Percentiles rank a stretch among this genome's conserved stretches.
phyloP scores from a whole-genome alignment of 768 basidiomycete genomes.

The Russula brevipes region DNA sequence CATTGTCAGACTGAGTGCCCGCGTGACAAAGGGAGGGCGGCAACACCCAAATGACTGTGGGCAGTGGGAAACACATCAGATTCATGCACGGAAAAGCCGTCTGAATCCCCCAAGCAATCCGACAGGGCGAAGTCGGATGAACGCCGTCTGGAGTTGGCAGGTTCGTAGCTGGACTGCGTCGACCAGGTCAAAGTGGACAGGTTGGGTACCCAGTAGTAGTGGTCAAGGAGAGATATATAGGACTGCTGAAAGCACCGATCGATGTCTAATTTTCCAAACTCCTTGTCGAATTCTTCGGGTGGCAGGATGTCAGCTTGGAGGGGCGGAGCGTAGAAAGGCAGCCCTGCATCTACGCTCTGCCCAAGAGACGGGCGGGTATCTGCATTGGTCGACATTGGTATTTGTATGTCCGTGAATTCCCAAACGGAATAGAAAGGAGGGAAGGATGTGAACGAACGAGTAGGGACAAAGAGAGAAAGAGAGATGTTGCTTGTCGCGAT shows the following conservation, averaged over 20 bases:
- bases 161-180: not conserved
- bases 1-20: too few relatives aligned
- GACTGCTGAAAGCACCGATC: not conserved
- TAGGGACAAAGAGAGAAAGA: too few relatives aligned
- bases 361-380: too few relatives aligned
- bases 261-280: not conserved
- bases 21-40: too few relatives aligned
- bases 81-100: too few relatives aligned
- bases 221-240: not conserved
- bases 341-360: not conserved
- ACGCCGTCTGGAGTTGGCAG: not conserved
- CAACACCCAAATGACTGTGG: too few relatives aligned
- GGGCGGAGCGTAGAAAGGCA: not conserved
- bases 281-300: not conserved
- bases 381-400: not conserved
- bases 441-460: too few relatives aligned
- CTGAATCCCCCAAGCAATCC: not conserved
- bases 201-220: not conserved
- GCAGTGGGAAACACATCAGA: too few relatives aligned
- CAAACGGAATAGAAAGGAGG: too few relatives aligned
- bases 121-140: not conserved
- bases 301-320: not conserved
- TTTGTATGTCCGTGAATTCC: not conserved
- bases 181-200: not conserved
- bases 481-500: too few relatives aligned